Percentiles rank a stretch among this genome's conserved stretches.
These are phyloP conservation scores for Annona squamosa DNA, from an alignment of 164 flowering plant genomes.

Conservation along the genomic window DNA sequence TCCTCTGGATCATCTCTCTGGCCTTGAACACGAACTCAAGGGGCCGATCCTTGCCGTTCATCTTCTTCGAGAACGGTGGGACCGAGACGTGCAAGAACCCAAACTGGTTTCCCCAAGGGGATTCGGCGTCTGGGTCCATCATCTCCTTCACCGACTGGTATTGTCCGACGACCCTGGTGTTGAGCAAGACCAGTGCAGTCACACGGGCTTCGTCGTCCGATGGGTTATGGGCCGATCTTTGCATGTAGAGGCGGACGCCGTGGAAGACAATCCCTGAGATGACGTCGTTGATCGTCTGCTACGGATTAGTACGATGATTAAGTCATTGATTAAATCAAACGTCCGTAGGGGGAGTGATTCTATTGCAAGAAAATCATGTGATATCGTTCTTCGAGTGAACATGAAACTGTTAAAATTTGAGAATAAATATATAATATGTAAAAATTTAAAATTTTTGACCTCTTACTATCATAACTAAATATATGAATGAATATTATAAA, in stretches of 20 bases:
- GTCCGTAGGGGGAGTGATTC: no score
- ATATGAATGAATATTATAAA: no score
- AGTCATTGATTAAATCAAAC: no score
- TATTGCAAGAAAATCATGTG: no score
- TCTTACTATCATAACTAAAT: no score
- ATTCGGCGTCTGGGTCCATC: constrained; percentile 19
- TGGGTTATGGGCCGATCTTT: constrained; percentile 8
- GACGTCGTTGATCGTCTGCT: constrained; percentile 57
- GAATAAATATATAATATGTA: no score
- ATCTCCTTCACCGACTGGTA: constrained; percentile 43
- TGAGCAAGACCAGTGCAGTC: constrained; percentile 51
- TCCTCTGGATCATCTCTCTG: constrained; percentile 25
- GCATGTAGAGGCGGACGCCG: constrained; percentile 51
- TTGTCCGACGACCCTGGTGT: constrained; percentile 33
- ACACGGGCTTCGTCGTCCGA: constrained; percentile 16
- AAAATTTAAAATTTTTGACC: no score
- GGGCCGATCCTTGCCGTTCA: constrained; percentile 22
- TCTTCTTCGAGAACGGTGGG: constrained; percentile 3
- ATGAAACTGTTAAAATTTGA: no score
- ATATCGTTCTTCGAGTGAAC: no score
- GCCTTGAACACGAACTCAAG: constrained; percentile 30
- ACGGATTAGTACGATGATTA: no score
- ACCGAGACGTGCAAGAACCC: constrained; percentile 23
- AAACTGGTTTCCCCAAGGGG: constrained; percentile 41
- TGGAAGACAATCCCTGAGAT: constrained; percentile 40